A percentile compares a stretch with the other conserved stretches of the same genome.
Conservation (phyloP, 768 basidiomycete genomes). For the Crassisporium funariophilum region DNA sequence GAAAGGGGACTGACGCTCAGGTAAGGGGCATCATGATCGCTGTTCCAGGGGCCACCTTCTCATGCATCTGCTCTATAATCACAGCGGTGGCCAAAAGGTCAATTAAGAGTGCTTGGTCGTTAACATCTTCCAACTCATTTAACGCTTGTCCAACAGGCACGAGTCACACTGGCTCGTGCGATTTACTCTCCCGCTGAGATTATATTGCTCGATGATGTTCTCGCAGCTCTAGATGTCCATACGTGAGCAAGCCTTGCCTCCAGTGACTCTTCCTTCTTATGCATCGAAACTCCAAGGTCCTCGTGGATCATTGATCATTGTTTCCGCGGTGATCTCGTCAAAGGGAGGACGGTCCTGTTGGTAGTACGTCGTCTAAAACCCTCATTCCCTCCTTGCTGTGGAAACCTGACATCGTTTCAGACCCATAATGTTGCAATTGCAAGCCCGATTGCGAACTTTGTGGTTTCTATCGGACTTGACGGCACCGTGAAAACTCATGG, state of each 20-base stretch:
- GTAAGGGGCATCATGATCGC: constrained; percentile 13
- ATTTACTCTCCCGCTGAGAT: constrained; percentile 52
- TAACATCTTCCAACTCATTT: not conserved
- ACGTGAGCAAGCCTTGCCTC: constrained; percentile 16
- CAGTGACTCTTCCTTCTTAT: not conserved
- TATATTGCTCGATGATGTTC: constrained; percentile 70
- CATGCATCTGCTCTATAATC: not conserved
- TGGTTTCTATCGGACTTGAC: constrained; percentile 53
- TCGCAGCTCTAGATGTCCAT: constrained; percentile 55
- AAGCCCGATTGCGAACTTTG: constrained; percentile 51
- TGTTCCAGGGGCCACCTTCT: too few species aligned
- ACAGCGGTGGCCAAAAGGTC: constrained; percentile 41
- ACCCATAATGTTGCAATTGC: constrained; percentile 50
- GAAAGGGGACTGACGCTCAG: constrained; percentile 62
- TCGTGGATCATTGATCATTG: constrained; percentile 77
- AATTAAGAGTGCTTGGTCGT: not conserved
- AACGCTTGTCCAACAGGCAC: constrained; percentile 32
- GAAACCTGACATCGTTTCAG: constrained; percentile 15
- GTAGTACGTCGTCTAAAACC: constrained; percentile 51
- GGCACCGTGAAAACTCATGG: constrained; percentile 53
- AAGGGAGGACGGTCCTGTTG: constrained; percentile 74
- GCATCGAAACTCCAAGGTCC: constrained; percentile 57
- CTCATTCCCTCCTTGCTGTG: not conserved
- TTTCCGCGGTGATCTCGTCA: constrained; percentile 70
- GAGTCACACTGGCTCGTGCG: constrained; percentile 42